Conservation (phyloP, 2,329 filamentous ascomycete genomes). For the Aspergillus sp. region DNA sequence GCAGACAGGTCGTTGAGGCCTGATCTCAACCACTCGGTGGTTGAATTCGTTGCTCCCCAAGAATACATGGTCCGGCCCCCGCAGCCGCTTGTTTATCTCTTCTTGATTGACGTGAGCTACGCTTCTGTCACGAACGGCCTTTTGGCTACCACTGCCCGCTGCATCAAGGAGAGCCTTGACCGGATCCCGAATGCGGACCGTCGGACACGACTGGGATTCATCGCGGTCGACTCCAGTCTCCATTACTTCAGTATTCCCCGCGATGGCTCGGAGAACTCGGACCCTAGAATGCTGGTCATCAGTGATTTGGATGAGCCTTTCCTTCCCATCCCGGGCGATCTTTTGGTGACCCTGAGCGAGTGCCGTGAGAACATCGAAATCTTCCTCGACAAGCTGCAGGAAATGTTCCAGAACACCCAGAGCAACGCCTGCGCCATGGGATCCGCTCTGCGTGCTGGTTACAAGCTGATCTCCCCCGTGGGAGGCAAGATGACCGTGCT, state of each 20-base stretch:
- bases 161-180: slow-evolving; percentile 91
- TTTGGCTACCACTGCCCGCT: slow-evolving; percentile 86
- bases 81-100: slow-evolving; percentile 92
- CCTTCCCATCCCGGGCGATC: slow-evolving; percentile 86
- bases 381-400: slow-evolving; percentile 86
- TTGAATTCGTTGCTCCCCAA: slow-evolving; percentile 96
- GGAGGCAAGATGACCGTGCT: slow-evolving; percentile 94
- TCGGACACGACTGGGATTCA: slow-evolving; percentile 87
- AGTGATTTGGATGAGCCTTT: slow-evolving; percentile 97
- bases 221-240: slow-evolving; percentile 90
- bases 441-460: slow-evolving; percentile 84
- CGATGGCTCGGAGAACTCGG: slow-evolving; percentile 79
- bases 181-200: slow-evolving; percentile 97
- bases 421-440: slow-evolving; percentile 92
- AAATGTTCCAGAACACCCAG: slow-evolving; percentile 96
- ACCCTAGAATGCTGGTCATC: slow-evolving; percentile 89
- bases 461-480: slow-evolving; percentile 91
- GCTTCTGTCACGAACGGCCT: slow-evolving; percentile 86
- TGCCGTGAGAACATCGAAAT: slow-evolving; percentile 87
- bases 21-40: slow-evolving; percentile 93
- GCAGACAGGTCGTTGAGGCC: slow-evolving; percentile 89
- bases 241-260: slow-evolving; percentile 96
- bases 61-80: slow-evolving; percentile 99
- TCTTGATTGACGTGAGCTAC: slow-evolving; percentile 93
- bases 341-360: slow-evolving; percentile 85